Conservation (phyloP, 2,329 filamentous ascomycete genomes). For the Fusarium paranaense region DNA sequence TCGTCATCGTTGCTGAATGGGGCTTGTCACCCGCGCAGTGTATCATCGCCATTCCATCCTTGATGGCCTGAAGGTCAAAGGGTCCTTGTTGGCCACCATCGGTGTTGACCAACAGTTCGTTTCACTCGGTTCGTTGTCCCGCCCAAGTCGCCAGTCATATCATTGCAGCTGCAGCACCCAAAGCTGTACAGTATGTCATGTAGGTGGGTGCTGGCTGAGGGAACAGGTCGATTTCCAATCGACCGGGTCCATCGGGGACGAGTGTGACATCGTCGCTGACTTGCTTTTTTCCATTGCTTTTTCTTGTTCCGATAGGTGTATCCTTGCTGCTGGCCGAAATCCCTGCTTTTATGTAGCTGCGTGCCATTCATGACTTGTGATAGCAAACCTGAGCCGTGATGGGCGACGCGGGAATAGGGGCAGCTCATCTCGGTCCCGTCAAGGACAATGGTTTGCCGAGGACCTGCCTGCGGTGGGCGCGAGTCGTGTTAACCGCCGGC, state of each 20-base stretch:
- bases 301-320: not conserved
- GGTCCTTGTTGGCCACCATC: not conserved
- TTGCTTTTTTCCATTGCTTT: constrained; percentile 12
- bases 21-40: not conserved
- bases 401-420: not conserved
- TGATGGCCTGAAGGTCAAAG: not conserved
- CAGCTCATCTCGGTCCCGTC: constrained; percentile 4
- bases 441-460: not conserved
- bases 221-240: constrained; percentile 7
- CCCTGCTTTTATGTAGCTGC: not conserved
- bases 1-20: constrained; percentile 7
- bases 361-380: not conserved
- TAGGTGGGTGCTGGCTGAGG: not conserved
- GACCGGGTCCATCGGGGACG: not conserved
- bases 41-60: constrained; percentile 9
- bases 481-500: constrained; percentile 9
- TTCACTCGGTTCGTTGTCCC: not conserved
- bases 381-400: not conserved
- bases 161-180: not conserved
- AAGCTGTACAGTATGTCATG: not conserved
- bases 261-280: constrained; percentile 2
- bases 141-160: constrained; percentile 12
- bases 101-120: constrained; percentile 9
- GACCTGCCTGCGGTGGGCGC: not conserved
- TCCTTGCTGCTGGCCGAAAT: constrained; percentile 8